These are phyloP conservation scores for Persicaria tinctoria DNA, from an alignment of 148 eudicot species.

Conservation along the genomic window DNA sequence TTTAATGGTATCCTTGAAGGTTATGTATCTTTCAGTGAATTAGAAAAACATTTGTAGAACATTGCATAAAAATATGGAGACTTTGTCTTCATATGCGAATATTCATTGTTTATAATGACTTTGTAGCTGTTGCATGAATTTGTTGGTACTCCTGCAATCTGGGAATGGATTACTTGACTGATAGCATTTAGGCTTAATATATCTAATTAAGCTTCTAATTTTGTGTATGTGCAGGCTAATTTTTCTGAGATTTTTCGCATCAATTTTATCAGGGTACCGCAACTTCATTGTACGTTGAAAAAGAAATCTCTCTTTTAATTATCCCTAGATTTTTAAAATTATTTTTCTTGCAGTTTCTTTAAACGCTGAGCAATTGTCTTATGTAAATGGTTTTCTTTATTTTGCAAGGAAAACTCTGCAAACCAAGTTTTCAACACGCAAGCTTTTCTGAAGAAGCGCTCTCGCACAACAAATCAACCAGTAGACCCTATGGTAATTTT, in stretches of 20 bases:
- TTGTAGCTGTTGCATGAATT: background rate
- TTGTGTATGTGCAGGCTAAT: slow-evolving; percentile 58
- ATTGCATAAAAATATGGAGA: background rate
- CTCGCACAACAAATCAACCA: slow-evolving; percentile 85
- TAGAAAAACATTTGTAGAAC: background rate
- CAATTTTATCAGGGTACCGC: slow-evolving; percentile 90
- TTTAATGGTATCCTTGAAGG: background rate
- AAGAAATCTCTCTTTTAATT: background rate
- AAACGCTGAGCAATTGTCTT: background rate
- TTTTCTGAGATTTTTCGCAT: slow-evolving; percentile 90
- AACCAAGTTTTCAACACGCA: slow-evolving; percentile 85
- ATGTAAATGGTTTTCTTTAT: slow-evolving; percentile 8
- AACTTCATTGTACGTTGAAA: slow-evolving; percentile 69
- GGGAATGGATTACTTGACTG: background rate
- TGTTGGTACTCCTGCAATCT: background rate
- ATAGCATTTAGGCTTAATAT: background rate
- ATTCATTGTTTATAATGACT: background rate
- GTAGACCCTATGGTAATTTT: slow-evolving; percentile 71
- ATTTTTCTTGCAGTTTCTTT: background rate
- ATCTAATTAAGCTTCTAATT: slow-evolving; percentile 9
- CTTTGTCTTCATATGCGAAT: background rate
- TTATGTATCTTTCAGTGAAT: background rate
- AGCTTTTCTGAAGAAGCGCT: slow-evolving; percentile 95
- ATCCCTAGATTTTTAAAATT: background rate
- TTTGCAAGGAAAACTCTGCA: slow-evolving; percentile 80